Evolutionary conservation across 805 yeast species (phyloP), one percentile per base, ranked within the genome.

Genomic region (Yamadazyma endophytica): DNA sequence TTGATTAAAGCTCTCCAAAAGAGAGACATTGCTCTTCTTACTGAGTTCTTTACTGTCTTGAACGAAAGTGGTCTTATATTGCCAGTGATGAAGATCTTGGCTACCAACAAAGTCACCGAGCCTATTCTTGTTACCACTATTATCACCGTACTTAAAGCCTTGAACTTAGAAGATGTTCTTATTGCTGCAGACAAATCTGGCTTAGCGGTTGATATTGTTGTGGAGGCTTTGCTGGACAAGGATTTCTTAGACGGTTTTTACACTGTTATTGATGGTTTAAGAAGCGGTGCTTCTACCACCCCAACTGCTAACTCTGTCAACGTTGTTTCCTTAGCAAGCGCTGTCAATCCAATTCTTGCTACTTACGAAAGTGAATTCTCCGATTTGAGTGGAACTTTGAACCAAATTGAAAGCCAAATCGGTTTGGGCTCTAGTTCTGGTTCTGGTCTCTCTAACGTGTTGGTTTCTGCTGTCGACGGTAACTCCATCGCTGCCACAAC

Each of bases 161-260:
- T 41, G 22, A 47, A 52, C 31, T 46, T 54, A 29, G 33, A 44
- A 2, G 42, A 40, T 28, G 34, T 56, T 16, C 41, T 56, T 24
- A 22, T 21, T 15, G 45, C 54, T 4, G 53, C 52, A 15, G 58
- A 52, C 26, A 35, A 47, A 19, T 52, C 58, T 7, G 49, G 49
- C 6, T 44, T 54, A 26, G 51, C 50, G 3, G 44, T 52, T 26
- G 60, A 56, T 31, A 41, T 56, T 28, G 44, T 51, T 7, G 26
- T 44, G 11, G 29, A 21, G 29, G 46, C 44, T 12, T 34, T 46
- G 20, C 37, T 33, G 25, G 46, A 42, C 23, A 15, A 42, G 5
- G 23, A 21, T 3, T 40, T 46, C 32, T 39, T 46, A 29, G 47
- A 47, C 5, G 50, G 49, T 21, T 29, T 28, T 24, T 46, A 40